These are phyloP conservation scores for Murraya paniculata DNA, from an alignment of 345 rosid species.

Conservation along the genomic window DNA sequence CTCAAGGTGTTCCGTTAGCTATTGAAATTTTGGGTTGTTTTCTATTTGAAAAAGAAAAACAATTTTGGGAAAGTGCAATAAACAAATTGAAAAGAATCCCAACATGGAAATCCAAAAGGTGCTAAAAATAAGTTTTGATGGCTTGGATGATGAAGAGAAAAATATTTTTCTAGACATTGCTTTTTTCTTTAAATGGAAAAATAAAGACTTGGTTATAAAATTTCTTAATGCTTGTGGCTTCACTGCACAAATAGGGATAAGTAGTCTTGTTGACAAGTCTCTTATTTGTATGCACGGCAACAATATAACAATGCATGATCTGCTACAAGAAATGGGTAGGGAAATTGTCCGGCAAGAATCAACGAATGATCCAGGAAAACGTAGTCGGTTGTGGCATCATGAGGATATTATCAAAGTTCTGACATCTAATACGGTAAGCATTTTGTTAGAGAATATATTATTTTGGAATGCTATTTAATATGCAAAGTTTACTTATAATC, in stretches of 20 bases:
- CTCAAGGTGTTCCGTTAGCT: conserved; percentile 13
- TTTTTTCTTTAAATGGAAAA: conserved; percentile 16
- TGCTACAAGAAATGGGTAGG: no score
- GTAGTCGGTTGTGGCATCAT: no score
- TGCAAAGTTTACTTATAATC: no score
- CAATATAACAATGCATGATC: conserved; percentile 10
- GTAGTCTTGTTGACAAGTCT: background rate
- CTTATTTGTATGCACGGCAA: background rate
- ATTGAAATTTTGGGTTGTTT: conserved; percentile 1
- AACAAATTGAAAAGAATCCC: background rate
- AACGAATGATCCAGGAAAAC: no score
- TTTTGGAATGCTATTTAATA: no score
- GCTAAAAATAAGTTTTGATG: conserved; percentile 10
- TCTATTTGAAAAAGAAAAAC: background rate
- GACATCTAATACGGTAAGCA: no score
- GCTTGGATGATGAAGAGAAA: conserved; percentile 1
- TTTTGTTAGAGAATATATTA: no score
- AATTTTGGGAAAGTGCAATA: background rate
- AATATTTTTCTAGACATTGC: conserved; percentile 13
- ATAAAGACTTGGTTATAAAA: background rate
- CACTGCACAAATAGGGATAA: conserved; percentile 8
- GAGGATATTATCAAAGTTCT: no score
- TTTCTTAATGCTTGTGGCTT: conserved; percentile 8
- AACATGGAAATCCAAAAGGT: background rate
- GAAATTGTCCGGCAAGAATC: no score